phyloP scores from a whole-genome alignment of 176 grass and related monocot species.

The Avena insularis region DNA sequence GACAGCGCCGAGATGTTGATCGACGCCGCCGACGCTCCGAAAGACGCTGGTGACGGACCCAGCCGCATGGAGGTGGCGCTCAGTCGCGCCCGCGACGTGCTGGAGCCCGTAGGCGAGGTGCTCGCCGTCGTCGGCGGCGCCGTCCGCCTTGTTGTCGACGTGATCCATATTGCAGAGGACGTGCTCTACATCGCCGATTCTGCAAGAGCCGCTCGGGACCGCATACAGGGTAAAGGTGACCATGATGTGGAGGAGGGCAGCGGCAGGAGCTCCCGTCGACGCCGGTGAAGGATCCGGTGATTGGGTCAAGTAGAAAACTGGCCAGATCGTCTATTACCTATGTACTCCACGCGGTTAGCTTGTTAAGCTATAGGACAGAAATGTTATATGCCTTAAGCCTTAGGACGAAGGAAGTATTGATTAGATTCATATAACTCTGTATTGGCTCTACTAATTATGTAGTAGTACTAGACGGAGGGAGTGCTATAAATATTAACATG shows the following conservation, averaged over 20 bases:
- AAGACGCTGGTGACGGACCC: background rate
- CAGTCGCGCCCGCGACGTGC: background rate
- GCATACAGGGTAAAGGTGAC: background rate
- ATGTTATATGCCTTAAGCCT: background rate
- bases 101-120: background rate
- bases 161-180: background rate
- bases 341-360: background rate
- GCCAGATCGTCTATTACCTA: background rate
- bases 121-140: background rate
- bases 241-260: background rate
- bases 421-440: too few species aligned
- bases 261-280: background rate
- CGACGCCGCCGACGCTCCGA: background rate
- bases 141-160: background rate
- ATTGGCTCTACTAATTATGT: background rate
- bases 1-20: background rate
- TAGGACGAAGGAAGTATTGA: too few species aligned
- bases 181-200: background rate
- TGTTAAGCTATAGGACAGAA: background rate
- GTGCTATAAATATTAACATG: background rate
- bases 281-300: background rate
- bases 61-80: background rate
- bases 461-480: too few species aligned
- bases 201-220: background rate
- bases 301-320: background rate